phyloP scores from a whole-genome alignment of 345 rosid species.

The Conringia planisiliqua region DNA sequence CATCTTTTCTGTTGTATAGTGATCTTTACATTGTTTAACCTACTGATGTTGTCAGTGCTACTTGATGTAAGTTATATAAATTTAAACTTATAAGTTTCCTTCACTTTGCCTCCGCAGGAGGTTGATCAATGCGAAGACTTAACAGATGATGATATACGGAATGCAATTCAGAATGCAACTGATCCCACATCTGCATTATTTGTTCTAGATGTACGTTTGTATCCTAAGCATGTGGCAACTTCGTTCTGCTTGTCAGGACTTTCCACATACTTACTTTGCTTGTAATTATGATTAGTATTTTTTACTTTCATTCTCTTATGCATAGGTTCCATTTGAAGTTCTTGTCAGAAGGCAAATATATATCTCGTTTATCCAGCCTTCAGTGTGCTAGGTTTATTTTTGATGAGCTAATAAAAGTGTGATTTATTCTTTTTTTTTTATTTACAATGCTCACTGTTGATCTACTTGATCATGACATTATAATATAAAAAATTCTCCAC shows the following conservation, averaged over 20 bases:
- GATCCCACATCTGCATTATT: slow-evolving; percentile 89
- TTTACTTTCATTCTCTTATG: slow-evolving; percentile 12
- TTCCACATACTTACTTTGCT: background rate
- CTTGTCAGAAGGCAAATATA: slow-evolving; percentile 91
- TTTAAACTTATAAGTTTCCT: background rate
- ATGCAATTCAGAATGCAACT: slow-evolving; percentile 95
- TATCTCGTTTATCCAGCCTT: slow-evolving; percentile 85
- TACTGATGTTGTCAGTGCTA: background rate
- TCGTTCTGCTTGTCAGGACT: background rate
- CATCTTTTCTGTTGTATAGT: background rate
- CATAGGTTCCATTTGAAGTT: slow-evolving; percentile 92
- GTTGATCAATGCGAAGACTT: slow-evolving; percentile 97
- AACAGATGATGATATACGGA: slow-evolving; percentile 90
- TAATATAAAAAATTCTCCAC: slow-evolving; percentile 11
- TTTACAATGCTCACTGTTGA: background rate
- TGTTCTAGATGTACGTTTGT: slow-evolving; percentile 90
- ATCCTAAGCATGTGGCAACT: background rate
- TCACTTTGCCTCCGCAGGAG: slow-evolving; percentile 47
- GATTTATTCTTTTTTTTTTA: background rate
- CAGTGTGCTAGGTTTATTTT: slow-evolving; percentile 96
- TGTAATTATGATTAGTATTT: background rate
- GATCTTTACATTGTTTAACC: background rate
- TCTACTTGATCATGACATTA: background rate
- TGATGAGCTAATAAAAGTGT: slow-evolving; percentile 87
- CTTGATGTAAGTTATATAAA: background rate